phyloP scores from a whole-genome alignment of 129 eudicot genomes.

The Logfia minima region DNA sequence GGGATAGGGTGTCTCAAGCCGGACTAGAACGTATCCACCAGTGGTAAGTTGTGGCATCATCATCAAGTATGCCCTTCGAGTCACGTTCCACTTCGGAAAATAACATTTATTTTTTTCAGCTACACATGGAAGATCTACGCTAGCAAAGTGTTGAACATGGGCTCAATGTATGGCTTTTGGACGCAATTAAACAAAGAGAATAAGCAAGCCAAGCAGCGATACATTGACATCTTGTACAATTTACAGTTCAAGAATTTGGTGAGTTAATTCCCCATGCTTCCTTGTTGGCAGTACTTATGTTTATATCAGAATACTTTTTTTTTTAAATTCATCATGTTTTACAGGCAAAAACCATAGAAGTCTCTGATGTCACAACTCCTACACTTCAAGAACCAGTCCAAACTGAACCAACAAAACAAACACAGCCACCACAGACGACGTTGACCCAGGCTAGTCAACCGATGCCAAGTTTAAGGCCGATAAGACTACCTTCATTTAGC shows the following conservation, averaged over 20 bases:
- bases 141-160: conserved; percentile 82
- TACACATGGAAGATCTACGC: conserved; percentile 98
- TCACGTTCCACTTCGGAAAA: not conserved
- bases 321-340: conserved; percentile 13
- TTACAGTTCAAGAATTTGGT: conserved; percentile 74
- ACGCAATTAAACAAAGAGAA: conserved; percentile 64
- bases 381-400: conserved; percentile 22
- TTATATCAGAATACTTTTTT: not conserved
- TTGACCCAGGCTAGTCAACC: conserved; percentile 16
- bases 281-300: not conserved
- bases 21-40: conserved; percentile 70
- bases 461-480: conserved; percentile 5
- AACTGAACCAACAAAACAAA: conserved; percentile 2
- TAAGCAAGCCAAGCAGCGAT: conserved; percentile 81
- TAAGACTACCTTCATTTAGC: conserved; percentile 3
- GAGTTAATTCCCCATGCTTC: conserved; percentile 23
- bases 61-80: not conserved
- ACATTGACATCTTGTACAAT: conserved; percentile 65
- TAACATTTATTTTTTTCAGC: conserved; percentile 42
- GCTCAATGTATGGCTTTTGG: conserved; percentile 77
- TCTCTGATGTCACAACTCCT: conserved; percentile 12
- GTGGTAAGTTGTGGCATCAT: conserved; percentile 45
- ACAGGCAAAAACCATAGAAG: conserved; percentile 27
- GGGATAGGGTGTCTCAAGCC: conserved; percentile 57
- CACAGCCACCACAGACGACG: not conserved